Evolutionary conservation across 164 flowering plant genomes (phyloP).

Genomic region (Euptelea pleiosperma): DNA sequence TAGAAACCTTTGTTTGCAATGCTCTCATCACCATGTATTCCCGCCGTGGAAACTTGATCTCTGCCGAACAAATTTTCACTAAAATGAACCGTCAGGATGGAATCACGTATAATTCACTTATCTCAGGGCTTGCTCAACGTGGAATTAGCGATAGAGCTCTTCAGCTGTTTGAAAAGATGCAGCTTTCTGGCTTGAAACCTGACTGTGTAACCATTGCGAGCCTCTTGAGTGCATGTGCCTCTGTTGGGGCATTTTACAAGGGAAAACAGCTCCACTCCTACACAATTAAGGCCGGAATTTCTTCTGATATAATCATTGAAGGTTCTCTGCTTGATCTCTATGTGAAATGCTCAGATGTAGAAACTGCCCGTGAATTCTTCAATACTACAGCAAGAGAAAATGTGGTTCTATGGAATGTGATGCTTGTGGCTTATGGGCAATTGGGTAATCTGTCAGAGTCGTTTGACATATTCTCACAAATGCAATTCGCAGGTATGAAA

Average conservation of each 20-base stretch:
- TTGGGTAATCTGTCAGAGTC: conserved; percentile 19
- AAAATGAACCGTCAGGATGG: conserved; percentile 17
- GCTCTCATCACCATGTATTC: conserved; percentile 21
- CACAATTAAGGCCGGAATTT: conserved; percentile 15
- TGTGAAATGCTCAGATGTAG: conserved; percentile 19
- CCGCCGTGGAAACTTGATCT: conserved; percentile 11
- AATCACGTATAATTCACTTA: conserved; percentile 23
- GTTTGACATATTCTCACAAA: conserved; percentile 15
- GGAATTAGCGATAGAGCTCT: conserved; percentile 18
- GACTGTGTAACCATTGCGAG: conserved; percentile 22
- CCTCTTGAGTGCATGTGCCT: conserved; percentile 21
- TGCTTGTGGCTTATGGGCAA: conserved; percentile 27
- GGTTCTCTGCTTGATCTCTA: conserved; percentile 26
- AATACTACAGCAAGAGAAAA: conserved; percentile 14
- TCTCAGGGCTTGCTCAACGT: conserved; percentile 20
- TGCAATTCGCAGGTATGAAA: conserved; percentile 17
- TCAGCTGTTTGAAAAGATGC: conserved; percentile 20
- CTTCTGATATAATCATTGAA: conserved; percentile 19
- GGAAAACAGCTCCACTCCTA: conserved; percentile 19
- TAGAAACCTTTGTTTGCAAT: conserved; percentile 24
- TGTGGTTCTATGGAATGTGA: conserved; percentile 26
- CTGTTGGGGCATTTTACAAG: conserved; percentile 17
- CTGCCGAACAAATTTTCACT: conserved; percentile 17
- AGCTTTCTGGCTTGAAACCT: conserved; percentile 17
- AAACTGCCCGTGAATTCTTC: conserved; percentile 17